Evolutionary conservation across 1,284 basidiomycete genomes (phyloP).

Genomic region (Sporisorium sorghi): DNA sequence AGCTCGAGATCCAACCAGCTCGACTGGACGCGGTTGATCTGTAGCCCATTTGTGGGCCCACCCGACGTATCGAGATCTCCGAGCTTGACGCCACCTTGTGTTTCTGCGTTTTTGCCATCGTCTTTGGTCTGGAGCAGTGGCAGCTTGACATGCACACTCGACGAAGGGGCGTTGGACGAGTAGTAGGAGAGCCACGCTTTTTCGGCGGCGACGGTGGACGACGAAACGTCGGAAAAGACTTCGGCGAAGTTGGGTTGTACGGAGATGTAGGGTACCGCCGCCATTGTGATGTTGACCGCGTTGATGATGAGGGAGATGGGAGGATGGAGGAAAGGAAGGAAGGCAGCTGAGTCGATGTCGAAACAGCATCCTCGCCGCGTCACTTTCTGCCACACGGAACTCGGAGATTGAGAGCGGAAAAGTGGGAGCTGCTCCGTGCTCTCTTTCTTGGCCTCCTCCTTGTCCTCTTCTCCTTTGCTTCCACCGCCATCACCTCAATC

Average conservation of each 20-base stretch:
- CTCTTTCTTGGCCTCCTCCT: background rate
- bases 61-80: constrained; percentile 28
- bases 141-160: constrained; percentile 48
- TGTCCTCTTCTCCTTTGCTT: background rate
- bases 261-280: constrained; percentile 71
- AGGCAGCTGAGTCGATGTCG: constrained; percentile 2
- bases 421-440: constrained; percentile 29
- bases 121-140: constrained; percentile 44
- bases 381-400: constrained; percentile 1
- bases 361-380: constrained; percentile 1
- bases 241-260: constrained; percentile 76
- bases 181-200: constrained; percentile 81
- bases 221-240: constrained; percentile 75
- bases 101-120: constrained; percentile 40
- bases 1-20: constrained; percentile 41
- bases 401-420: constrained; percentile 5
- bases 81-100: constrained; percentile 55
- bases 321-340: background rate
- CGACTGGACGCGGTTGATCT: constrained; percentile 25
- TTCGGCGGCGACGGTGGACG: constrained; percentile 75
- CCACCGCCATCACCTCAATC: background rate
- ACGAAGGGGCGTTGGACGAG: constrained; percentile 54
- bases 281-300: constrained; percentile 33
- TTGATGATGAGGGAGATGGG: constrained; percentile 3
- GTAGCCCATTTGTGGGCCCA: constrained; percentile 21